Conservation (phyloP, 768 basidiomycete species). For the Leccinum imitatum region DNA sequence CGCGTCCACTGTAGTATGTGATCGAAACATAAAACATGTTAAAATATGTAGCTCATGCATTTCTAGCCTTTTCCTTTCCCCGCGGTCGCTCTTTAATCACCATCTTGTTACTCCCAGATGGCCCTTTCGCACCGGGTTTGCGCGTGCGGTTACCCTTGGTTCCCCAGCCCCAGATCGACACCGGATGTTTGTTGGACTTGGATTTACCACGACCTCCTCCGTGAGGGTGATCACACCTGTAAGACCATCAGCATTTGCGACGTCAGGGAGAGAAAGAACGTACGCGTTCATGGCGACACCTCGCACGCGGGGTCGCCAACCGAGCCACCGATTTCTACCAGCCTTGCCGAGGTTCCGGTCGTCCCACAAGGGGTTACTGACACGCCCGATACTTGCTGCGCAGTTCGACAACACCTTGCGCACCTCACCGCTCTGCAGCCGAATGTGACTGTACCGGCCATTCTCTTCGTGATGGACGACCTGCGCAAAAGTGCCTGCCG, state of each 20-base stretch:
- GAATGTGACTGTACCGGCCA: conserved; percentile 76
- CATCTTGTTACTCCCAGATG: conserved; percentile 76
- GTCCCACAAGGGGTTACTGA: conserved; percentile 91
- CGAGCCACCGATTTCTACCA: conserved; percentile 85
- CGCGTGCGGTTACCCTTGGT: conserved; percentile 92
- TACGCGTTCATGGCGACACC: conserved; percentile 98
- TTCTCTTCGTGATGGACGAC: conserved; percentile 75
- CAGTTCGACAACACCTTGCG: conserved; percentile 80
- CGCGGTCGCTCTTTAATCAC: conserved; percentile 84
- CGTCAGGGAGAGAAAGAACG: conserved; percentile 24
- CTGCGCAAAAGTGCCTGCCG: conserved; percentile 85
- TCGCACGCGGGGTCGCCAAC: conserved; percentile 79
- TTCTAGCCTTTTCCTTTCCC: conserved; percentile 51
- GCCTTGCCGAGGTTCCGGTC: conserved; percentile 87
- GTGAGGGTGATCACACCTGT: conserved; percentile 87
- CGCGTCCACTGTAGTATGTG: conserved; percentile 12
- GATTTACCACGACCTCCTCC: conserved; percentile 98
- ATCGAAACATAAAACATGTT: no score
- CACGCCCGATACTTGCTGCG: conserved; percentile 85
- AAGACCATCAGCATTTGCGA: conserved; percentile 2
- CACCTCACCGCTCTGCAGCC: conserved; percentile 90
- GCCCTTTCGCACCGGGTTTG: conserved; percentile 76
- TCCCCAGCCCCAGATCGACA: conserved; percentile 90
- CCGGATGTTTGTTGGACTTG: conserved; percentile 93
- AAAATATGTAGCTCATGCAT: neutral